Percentiles rank a stretch among this genome's conserved stretches.
Evolutionary conservation across 2,329 filamentous ascomycete genomes (phyloP).

Genomic region (Botrytis squamosa): DNA sequence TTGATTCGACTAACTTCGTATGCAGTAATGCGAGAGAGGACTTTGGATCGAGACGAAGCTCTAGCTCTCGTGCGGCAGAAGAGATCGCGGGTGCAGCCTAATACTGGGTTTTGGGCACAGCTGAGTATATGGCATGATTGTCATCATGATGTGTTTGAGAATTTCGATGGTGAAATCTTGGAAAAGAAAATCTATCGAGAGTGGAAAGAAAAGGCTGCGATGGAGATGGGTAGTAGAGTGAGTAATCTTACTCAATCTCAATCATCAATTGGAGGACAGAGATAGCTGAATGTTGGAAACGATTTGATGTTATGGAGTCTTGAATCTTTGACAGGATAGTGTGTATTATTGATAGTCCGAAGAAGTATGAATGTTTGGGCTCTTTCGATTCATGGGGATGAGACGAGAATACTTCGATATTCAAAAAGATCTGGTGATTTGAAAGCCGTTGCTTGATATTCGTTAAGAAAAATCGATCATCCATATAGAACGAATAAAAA

Average conservation of each 20-base stretch:
- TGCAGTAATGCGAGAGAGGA: background rate
- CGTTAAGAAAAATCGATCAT: background rate
- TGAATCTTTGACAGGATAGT: background rate
- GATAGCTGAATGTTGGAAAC: background rate
- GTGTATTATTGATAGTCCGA: background rate
- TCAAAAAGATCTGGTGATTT: background rate
- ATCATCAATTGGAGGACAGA: background rate
- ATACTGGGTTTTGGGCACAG: background rate
- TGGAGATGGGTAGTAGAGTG: background rate
- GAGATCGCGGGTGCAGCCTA: background rate
- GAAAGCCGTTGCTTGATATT: background rate
- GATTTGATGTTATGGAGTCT: background rate
- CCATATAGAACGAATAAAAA: background rate
- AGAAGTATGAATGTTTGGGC: background rate
- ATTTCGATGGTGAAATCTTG: background rate
- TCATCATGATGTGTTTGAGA: background rate
- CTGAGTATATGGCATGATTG: background rate
- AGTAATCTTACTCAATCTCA: background rate
- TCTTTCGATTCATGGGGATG: background rate
- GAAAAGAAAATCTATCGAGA: background rate
- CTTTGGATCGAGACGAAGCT: background rate
- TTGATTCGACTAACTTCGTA: background rate
- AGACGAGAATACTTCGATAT: background rate
- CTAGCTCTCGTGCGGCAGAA: background rate
- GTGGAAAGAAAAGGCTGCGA: background rate